Evolutionary conservation across 305 asterid species (phyloP).

Genomic region (Fraxinus paxiana): DNA sequence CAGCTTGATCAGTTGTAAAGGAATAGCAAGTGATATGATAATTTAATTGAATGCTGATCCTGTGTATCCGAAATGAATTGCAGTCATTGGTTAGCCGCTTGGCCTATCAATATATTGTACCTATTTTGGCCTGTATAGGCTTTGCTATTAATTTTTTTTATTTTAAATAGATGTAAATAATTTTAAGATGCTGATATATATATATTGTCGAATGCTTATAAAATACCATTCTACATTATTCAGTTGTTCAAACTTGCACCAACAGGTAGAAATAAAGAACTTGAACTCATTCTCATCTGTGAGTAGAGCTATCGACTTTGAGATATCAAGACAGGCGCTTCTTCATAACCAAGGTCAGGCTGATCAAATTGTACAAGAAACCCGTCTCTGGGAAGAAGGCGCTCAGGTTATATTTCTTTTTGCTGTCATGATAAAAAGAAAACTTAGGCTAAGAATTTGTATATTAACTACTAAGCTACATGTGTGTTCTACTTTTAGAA

Average conservation of each 20-base stretch:
- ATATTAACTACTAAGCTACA: constrained; percentile 18
- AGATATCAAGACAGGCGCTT: constrained; percentile 77
- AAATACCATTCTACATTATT: neutral
- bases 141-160: neutral
- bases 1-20: neutral
- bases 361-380: constrained; percentile 84
- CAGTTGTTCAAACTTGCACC: constrained; percentile 19
- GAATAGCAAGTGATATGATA: neutral
- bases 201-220: neutral
- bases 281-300: constrained; percentile 89
- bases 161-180: neutral
- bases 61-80: neutral
- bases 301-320: constrained; percentile 91
- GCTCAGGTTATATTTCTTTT: constrained; percentile 66
- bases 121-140: neutral
- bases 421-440: constrained; percentile 8
- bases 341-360: constrained; percentile 78
- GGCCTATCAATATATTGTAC: neutral
- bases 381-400: constrained; percentile 99
- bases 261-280: constrained; percentile 95
- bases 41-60: neutral
- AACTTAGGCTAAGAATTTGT: neutral
- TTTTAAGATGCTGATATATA: neutral
- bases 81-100: neutral
- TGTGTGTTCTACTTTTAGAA: constrained; percentile 44